Base-by-base conservation (phyloP, 306 rosid species). In the Albizia julibrissin region DNA sequence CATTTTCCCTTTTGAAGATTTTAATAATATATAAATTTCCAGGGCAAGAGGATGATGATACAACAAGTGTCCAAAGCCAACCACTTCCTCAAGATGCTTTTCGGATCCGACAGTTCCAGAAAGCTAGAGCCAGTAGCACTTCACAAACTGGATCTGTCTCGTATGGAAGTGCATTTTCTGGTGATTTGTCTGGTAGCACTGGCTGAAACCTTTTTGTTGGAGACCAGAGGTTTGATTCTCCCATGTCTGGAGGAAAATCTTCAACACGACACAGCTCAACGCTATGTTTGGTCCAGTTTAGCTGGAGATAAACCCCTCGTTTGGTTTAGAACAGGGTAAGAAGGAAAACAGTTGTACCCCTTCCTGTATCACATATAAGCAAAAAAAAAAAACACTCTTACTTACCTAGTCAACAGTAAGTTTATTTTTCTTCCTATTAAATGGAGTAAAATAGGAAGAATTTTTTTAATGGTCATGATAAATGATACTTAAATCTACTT, bases 61-160 rank as follows among this genome's bases (percentile, higher is more conserved):
- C 93, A 31, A 79, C 69, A 21, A 86, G 89, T 21, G 94, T 95
- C 26, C 98, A 93, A 80, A 95, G 99, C 87, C 98, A 91, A 82
- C 96, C 98, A 44, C 85, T 88, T 70, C 98, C 98, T 16, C 89
- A 87, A 70, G 99, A 95, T 82, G 98, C 93, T 72, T 95, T 95
- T 78, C 87, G 94, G 78, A 93, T 95, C 37, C 84, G 98, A 22
- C 98, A 95, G 75, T 87, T 86, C 67, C 99, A 95, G 81, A 95
- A 93, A 82, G 92, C 99, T 71, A 88, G 91, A 72, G 91, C 81
- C 1, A 75, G 84, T 39, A 89, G 93, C n/a, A 80, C 91, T 27
- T 95, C 97, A 10, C 97, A 92, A 87, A 93, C 96, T 31, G 97
- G 99, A 84, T 95, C 99, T 5, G 94, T 84, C 46, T 95, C 97